Evolutionary conservation across 164 flowering plant species (phyloP).

Genomic region (Sedum album): DNA sequence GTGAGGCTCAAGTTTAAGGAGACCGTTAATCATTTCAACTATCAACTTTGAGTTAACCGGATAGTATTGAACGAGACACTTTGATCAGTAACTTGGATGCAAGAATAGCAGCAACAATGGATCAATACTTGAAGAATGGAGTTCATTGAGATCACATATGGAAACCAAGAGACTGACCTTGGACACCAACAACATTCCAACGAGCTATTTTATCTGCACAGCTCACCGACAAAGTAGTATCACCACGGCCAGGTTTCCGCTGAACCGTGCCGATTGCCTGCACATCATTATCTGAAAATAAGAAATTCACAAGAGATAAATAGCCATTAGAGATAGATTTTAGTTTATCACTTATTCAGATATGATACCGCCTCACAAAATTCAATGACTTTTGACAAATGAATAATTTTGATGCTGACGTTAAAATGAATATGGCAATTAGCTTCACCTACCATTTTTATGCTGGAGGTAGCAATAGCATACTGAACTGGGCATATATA

Average conservation of each 20-base stretch:
- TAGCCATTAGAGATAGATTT: not conserved
- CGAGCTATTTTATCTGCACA: slow-evolving; percentile 97
- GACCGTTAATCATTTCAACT: not conserved
- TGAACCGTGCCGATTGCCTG: slow-evolving; percentile 45
- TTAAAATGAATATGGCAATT: not conserved
- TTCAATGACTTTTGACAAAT: too few relatives aligned
- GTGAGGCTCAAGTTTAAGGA: not conserved
- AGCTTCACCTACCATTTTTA: too few relatives aligned
- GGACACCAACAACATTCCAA: slow-evolving; percentile 93
- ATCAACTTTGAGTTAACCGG: not conserved
- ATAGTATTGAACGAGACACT: not conserved
- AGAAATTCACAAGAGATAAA: not conserved
- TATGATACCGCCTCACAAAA: too few relatives aligned
- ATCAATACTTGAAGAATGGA: not conserved
- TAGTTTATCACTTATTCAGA: not conserved
- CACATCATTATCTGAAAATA: slow-evolving; percentile 25
- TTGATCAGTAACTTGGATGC: not conserved
- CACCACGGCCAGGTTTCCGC: slow-evolving; percentile 98
- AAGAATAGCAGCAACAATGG: not conserved
- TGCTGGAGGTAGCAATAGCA: not conserved
- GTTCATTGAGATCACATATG: not conserved
- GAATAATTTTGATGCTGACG: not conserved
- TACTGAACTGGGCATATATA: not conserved
- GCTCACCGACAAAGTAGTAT: slow-evolving; percentile 83
- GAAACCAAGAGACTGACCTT: slow-evolving; percentile 58